Base-by-base conservation (phyloP, 1,284 basidiomycete species). In the Naganishia albida region DNA sequence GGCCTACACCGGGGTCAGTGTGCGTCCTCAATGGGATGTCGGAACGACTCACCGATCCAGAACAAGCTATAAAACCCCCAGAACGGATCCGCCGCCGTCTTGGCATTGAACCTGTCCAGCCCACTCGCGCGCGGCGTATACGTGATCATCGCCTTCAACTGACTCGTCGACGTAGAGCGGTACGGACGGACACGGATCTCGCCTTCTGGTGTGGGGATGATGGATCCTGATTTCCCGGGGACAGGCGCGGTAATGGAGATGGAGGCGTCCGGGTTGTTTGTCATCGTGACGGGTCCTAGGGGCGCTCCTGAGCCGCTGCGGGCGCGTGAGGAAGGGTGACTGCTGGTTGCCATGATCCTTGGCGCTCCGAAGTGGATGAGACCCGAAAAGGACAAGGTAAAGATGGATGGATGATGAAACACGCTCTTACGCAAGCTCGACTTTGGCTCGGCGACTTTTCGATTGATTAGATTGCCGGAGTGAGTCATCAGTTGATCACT, bases 41-140 rank as follows among this genome's bases (percentile, higher is more conserved):
- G 20, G 1, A 23, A 28, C 12, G 16, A 73, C 74, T 78, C 70
- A 70, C 80, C 75, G 56, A 83, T 80, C 83, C 93, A 96, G 80
- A 96, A 96, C 62, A 97, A 84, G 1, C 88, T 85, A 79, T 93
- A 96, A 83, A 96, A 96, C 0, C 93, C 93, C 70, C 93, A 85
- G 76, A 97, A 95, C 75, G 93, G 87, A 78, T 97, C 93, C 10
- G 84, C 79, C 44, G 85, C 85, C 18, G 87, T 88, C 15, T 78
- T 78, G 70, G 85, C 85, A 74, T 95, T 93, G 65, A 83, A 82
- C 50, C 86, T 88, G 78, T 97, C 93, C 73, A 97, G 91, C 62
- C 83, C 83, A 2, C 90, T 92, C 64, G 87, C 85, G 63, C 93
- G 84, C 4, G 93, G 91, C 0, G 87, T 84, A 77, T 96, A 96